phyloP scores from a whole-genome alignment of 169 alveolate species.

The Cryptosporidium ryanae region DNA sequence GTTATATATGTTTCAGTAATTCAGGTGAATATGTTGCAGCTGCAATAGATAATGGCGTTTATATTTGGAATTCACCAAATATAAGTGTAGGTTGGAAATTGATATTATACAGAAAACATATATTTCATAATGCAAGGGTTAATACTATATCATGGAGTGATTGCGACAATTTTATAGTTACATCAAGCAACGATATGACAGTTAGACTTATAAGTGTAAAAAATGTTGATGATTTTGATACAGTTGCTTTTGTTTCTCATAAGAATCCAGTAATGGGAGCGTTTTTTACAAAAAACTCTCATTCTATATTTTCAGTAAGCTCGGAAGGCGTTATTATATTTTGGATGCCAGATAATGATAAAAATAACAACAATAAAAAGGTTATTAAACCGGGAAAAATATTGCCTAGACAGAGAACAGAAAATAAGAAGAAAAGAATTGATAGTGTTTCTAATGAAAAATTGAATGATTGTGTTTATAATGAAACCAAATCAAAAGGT shows the following conservation, averaged over 20 bases:
- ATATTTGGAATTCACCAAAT: constrained; percentile 74
- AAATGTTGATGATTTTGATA: constrained; percentile 78
- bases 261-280: constrained; percentile 83
- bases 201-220: constrained; percentile 85
- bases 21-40: constrained; percentile 74
- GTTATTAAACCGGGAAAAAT: constrained; percentile 3
- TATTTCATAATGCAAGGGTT: constrained; percentile 83
- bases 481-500: not conserved
- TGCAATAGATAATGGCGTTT: constrained; percentile 59
- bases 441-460: not conserved
- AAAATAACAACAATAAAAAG: constrained; percentile 18
- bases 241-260: constrained; percentile 84
- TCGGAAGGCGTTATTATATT: constrained; percentile 86
- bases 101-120: constrained; percentile 80
- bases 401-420: constrained; percentile 24
- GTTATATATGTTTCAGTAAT: constrained; percentile 24
- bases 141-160: constrained; percentile 83
- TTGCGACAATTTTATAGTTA: constrained; percentile 80
- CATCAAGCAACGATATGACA: constrained; percentile 86
- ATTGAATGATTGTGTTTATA: not conserved
- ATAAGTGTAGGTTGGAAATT: constrained; percentile 72
- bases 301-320: constrained; percentile 83
- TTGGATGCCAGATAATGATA: constrained; percentile 78
- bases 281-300: constrained; percentile 82
- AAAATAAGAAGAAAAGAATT: not conserved